Conservation (phyloP, 768 basidiomycete genomes). For the Lentinula guzmanii region DNA sequence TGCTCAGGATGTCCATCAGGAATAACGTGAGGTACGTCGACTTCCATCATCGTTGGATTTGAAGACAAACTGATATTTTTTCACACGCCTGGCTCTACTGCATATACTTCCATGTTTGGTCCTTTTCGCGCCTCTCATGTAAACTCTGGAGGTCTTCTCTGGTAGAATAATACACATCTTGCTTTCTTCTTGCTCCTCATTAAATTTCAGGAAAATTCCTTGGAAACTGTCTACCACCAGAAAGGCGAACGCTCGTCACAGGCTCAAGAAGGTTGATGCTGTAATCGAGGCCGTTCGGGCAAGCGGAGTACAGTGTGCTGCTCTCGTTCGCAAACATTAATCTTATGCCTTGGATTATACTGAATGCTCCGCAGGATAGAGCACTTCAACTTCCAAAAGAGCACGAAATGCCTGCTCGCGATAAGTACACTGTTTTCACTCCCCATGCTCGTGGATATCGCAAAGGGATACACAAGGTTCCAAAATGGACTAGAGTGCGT, state of each 20-base stretch:
- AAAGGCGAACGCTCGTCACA: constrained; percentile 84
- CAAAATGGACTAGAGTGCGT: constrained; percentile 92
- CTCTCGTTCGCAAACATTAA: constrained; percentile 53
- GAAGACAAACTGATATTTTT: constrained; percentile 16
- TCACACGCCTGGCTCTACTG: constrained; percentile 5
- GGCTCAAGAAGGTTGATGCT: constrained; percentile 88
- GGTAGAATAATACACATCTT: constrained; percentile 36
- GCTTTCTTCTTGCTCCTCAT: constrained; percentile 1
- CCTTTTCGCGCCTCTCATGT: constrained; percentile 72
- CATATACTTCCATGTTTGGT: constrained; percentile 61
- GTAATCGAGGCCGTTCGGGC: constrained; percentile 85
- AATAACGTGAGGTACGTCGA: constrained; percentile 37
- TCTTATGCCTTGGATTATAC: background rate
- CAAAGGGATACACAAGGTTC: constrained; percentile 94
- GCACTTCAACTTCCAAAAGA: constrained; percentile 89
- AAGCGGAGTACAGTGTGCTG: constrained; percentile 72
- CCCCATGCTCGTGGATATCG: constrained; percentile 68
- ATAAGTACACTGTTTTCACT: constrained; percentile 94
- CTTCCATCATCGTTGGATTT: constrained; percentile 9
- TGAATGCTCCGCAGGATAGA: constrained; percentile 37
- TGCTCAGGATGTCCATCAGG: constrained; percentile 37
- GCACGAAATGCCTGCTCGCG: constrained; percentile 83
- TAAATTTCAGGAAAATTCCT: constrained; percentile 74
- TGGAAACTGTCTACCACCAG: constrained; percentile 90
- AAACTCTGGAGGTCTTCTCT: constrained; percentile 74